These are phyloP conservation scores for Epichloe uncinata DNA, from an alignment of 2,329 filamentous ascomycete species.

Conservation along the genomic window DNA sequence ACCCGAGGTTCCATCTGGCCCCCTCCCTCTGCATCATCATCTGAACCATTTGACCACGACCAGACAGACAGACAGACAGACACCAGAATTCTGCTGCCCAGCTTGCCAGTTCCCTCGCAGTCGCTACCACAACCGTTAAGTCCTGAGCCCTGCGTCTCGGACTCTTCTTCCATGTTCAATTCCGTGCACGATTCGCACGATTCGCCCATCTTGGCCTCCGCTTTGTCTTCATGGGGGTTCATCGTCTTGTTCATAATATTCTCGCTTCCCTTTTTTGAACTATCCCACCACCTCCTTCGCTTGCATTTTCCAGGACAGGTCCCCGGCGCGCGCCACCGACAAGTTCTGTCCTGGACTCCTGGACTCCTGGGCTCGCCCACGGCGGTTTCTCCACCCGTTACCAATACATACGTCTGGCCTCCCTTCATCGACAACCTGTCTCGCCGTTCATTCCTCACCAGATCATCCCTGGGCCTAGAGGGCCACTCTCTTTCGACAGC, in stretches of 20 bases:
- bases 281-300: background rate
- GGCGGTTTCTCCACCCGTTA: background rate
- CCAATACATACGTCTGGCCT: background rate
- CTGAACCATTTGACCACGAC: background rate
- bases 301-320: no score
- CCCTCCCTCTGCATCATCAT: background rate
- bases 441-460: conserved; percentile 23
- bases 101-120: background rate
- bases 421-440: conserved; percentile 16
- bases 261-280: background rate
- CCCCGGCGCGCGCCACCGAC: no score
- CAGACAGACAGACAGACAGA: no score
- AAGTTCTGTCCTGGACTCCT: no score
- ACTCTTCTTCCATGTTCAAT: background rate
- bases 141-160: background rate
- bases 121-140: background rate
- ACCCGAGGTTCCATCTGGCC: no score
- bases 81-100: no score
- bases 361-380: no score
- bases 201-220: background rate
- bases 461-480: conserved; percentile 17
- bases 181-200: background rate
- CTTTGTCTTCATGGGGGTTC: background rate
- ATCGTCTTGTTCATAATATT: background rate
- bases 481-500: conserved; percentile 9